Base-by-base conservation (phyloP, 108 stramenopile genomes). In the Skeletonema potamos region DNA sequence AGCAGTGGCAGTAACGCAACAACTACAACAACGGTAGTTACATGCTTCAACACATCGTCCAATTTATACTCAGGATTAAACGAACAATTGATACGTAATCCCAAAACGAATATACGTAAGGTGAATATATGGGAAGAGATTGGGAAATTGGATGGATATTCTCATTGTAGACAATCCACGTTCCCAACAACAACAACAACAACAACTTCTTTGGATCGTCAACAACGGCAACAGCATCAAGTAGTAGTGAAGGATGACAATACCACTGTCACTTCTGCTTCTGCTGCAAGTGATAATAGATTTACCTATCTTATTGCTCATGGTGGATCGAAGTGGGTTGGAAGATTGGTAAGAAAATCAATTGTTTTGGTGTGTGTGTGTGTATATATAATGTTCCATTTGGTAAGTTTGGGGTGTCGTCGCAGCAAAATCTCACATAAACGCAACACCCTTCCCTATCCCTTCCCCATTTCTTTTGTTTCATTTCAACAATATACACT, bases 271-370 rank as follows among this genome's bases (percentile, higher is more conserved):
- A 13, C 39, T 41, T 15, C 15, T 15, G 15, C 39, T 1, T 41
- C 39, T 41, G 39, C 15, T 41, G 39, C 44, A 34, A 30, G 30
- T 27, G 67, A n/a, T 27, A 7, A 39, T 22, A n/a, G n/a, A 55
- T 72, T 27, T 29, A 79, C 77, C 3, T 43, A 62, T 67, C 66
- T 79, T 15, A 62, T 79, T 55, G 64, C 77, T 4, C 46, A 64
- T 43, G 77, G 77, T 22, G 70, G 69, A 20, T 41, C 32, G 13
- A 66, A 30, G n/a, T 66, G 70, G 0, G 57, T 54, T 10, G 77
- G 77, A 0, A 37, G 37, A 39, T 24, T 79, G 71, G 77, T 58
- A 56, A 34, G 58, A 54, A 54, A n/a, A n/a, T n/a, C n/a, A n/a
- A n/a, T n/a, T n/a, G n/a, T n/a, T n/a, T n/a, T n/a, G n/a, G n/a